Evolutionary conservation across 805 yeast species (phyloP).

Genomic region (Metschnikowia noctiluminum): DNA sequence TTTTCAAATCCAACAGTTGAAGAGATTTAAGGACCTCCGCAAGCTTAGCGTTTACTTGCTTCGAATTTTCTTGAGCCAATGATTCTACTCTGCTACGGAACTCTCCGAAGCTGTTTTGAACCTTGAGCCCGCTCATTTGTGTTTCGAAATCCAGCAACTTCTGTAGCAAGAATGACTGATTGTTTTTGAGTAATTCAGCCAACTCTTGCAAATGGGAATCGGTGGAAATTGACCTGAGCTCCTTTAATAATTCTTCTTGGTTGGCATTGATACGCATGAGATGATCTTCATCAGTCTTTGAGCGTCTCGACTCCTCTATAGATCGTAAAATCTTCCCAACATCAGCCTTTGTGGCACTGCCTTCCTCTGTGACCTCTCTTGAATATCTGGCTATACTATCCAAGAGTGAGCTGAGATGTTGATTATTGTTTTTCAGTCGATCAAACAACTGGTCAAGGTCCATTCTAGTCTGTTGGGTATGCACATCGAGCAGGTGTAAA

Average conservation of each 20-base stretch:
- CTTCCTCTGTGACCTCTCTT: slow-evolving; percentile 33
- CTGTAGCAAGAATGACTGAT: background rate
- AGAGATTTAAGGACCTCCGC: slow-evolving; percentile 7
- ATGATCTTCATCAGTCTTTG: background rate
- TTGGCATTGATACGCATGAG: background rate
- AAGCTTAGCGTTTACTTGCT: slow-evolving; percentile 8
- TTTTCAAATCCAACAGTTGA: background rate
- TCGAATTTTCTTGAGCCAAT: slow-evolving; percentile 8
- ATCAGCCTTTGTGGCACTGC: slow-evolving; percentile 34
- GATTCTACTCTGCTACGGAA: slow-evolving; percentile 8
- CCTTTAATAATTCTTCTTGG: background rate
- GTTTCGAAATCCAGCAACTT: slow-evolving; percentile 8
- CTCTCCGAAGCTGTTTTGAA: slow-evolving; percentile 8
- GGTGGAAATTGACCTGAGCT: background rate
- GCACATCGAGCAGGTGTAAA: slow-evolving; percentile 28
- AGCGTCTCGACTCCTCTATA: slow-evolving; percentile 14
- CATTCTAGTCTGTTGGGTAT: slow-evolving; percentile 32
- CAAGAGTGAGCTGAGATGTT: slow-evolving; percentile 33
- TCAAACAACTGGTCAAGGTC: slow-evolving; percentile 37
- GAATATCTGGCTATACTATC: slow-evolving; percentile 34
- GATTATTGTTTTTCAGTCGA: slow-evolving; percentile 40
- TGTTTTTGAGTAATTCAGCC: background rate
- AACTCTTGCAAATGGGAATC: background rate
- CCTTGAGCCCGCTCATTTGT: slow-evolving; percentile 5
- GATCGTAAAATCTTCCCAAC: slow-evolving; percentile 21